Base-by-base conservation (phyloP, 352 stramenopile species). In the Thalassiosira livingstoniorum region DNA sequence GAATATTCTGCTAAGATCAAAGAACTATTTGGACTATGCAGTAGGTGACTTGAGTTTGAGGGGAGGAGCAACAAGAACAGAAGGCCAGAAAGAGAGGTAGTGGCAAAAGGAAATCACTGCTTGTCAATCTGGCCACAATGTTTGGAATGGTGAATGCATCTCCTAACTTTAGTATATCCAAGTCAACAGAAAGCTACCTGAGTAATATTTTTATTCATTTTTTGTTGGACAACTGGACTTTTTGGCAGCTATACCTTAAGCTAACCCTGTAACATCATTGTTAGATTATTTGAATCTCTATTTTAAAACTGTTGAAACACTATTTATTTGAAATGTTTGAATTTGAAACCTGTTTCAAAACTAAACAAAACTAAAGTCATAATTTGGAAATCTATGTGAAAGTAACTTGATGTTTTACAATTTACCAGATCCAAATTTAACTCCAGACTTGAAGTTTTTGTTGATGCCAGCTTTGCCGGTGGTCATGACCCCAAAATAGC, bases 391-490 rank as follows among this genome's bases (percentile, higher is more conserved):
- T n/a, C n/a, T n/a, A n/a, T n/a, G n/a, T n/a, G n/a, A n/a, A n/a
- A n/a, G n/a, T n/a, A n/a, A n/a, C n/a, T n/a, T n/a, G n/a, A n/a
- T n/a, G n/a, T n/a, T n/a, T n/a, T n/a, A n/a, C n/a, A n/a, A n/a
- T n/a, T n/a, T n/a, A n/a, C n/a, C n/a, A 66, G 29, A 5, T 78
- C 77, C 31, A 61, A 80, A 45, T 21, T 7, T 18, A 68, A 34
- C 0, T 73, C 66, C 71, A 58, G 39, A 4, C 67, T 90, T 18
- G 78, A 90, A 45, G 35, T 65, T 5, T 87, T 75, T 47, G 78
- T 82, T 18, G 85, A 91, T 66, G n/a, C 82, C 1, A 66, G 83
- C 55, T 91, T 89, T 71, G 47, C 57, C n/a, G 85, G 85, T 21
- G 72, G 82, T 45, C 89, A 71, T 65, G 15, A 74, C 21, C 29